A percentile compares a stretch with the other conserved stretches of the same genome.
These are phyloP conservation scores for Mitragyna speciosa DNA, from an alignment of 257 asterid species.

Conservation along the genomic window DNA sequence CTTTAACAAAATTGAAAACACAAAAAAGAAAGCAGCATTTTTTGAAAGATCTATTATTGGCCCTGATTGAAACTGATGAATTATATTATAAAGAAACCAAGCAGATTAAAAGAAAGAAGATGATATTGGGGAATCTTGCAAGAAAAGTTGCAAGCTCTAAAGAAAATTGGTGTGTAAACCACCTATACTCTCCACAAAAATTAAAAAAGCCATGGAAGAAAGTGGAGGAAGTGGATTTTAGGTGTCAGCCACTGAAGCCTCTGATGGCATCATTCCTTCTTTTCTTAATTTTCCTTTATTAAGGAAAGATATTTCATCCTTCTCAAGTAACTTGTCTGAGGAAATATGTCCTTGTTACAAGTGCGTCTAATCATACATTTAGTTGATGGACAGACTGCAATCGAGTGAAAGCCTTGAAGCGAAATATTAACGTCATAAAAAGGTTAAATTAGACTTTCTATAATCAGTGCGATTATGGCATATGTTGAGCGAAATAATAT, in stretches of 20 bases:
- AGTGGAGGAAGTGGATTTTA: constrained; percentile 51
- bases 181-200: constrained; percentile 23
- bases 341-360: neutral
- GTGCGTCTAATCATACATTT: neutral
- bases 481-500: no score
- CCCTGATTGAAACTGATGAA: neutral
- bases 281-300: neutral
- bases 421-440: neutral
- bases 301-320: neutral
- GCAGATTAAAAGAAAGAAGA: neutral
- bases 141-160: constrained; percentile 4
- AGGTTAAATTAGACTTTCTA: neutral
- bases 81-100: neutral
- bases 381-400: neutral
- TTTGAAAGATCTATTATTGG: neutral
- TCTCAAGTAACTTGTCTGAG: neutral
- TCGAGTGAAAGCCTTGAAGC: neutral
- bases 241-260: constrained; percentile 51
- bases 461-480: no score
- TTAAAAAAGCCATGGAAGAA: constrained; percentile 15
- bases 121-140: constrained; percentile 19
- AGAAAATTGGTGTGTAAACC: constrained; percentile 14
- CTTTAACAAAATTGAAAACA: neutral
- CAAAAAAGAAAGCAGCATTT: neutral
- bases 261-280: constrained; percentile 12